phyloP scores from a whole-genome alignment of 441 rosid genomes.

The Erysimum pusillum region DNA sequence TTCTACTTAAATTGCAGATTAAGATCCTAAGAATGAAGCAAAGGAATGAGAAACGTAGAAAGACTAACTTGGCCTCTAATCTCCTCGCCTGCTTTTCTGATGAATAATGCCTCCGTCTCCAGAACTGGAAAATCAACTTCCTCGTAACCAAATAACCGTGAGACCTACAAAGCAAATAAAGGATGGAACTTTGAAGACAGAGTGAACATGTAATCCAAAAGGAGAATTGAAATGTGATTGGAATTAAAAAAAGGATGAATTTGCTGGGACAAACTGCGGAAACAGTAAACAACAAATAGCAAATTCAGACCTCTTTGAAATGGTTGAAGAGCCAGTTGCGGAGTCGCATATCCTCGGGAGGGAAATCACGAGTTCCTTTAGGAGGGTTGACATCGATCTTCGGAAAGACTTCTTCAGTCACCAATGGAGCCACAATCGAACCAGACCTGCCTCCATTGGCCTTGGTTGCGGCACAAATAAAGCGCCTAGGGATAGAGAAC shows the following conservation, averaged over 20 bases:
- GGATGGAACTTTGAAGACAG: not conserved
- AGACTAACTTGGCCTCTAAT: constrained; percentile 80
- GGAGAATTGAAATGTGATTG: not conserved
- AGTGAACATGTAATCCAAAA: not conserved
- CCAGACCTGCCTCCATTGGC: constrained; percentile 63
- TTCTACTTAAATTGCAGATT: not conserved
- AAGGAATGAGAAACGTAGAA: not conserved
- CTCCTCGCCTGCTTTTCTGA: constrained; percentile 93
- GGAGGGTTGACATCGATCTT: constrained; percentile 90
- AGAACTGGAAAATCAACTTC: constrained; percentile 88
- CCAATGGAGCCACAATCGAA: constrained; percentile 56
- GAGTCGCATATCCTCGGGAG: constrained; percentile 93
- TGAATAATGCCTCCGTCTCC: constrained; percentile 85
- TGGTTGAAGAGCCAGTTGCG: constrained; percentile 88
- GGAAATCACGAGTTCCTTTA: constrained; percentile 90
- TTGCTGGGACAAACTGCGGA: not conserved
- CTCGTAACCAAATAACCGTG: constrained; percentile 77
- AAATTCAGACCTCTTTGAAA: constrained; percentile 72
- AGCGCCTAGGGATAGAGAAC: constrained; percentile 41
- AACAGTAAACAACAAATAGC: not conserved
- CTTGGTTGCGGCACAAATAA: constrained; percentile 50
- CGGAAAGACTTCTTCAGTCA: constrained; percentile 50
- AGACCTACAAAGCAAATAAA: constrained; percentile 58
- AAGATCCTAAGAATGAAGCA: not conserved
- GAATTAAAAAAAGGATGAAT: not conserved